Evolutionary conservation across 768 basidiomycete species (phyloP).

Genomic region (Termitomyces sp.): DNA sequence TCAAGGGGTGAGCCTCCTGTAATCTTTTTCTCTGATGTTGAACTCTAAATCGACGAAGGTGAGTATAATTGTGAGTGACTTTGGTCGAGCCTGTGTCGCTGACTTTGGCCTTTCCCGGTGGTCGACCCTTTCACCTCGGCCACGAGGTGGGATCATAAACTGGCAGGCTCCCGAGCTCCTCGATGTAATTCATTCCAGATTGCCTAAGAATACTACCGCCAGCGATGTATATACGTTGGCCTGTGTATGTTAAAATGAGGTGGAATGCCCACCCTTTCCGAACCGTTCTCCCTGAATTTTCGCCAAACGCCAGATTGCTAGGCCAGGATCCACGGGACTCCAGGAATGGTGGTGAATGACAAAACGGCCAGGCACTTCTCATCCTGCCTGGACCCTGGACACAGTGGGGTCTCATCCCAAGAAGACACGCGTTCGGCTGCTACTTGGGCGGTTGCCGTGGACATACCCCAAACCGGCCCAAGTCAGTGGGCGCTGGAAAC

Average conservation of each 20-base stretch:
- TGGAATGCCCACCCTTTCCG: not conserved
- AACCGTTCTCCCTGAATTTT: not conserved
- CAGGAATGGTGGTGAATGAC: not conserved
- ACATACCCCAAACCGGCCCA: not conserved
- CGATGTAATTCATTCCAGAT: not conserved
- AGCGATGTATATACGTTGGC: not conserved
- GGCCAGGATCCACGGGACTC: not conserved
- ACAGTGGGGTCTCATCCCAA: constrained; percentile 21
- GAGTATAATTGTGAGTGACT: not conserved
- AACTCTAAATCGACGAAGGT: not conserved
- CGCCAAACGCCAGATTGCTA: not conserved
- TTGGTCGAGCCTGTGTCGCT: not conserved
- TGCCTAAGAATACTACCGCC: not conserved
- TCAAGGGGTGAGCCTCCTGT: not conserved
- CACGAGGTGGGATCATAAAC: not conserved
- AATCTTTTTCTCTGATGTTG: not conserved
- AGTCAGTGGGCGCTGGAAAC: not conserved
- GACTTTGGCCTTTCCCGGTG: constrained; percentile 1
- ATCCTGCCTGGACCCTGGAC: not conserved
- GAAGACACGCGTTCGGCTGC: not conserved
- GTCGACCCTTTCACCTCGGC: not conserved
- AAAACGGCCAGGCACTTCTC: not conserved
- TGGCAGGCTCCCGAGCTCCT: constrained; percentile 1
- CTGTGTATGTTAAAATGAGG: constrained; percentile 2
- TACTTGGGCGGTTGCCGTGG: not conserved